phyloP scores from a whole-genome alignment of 257 asterid species.

The Solanum tarijense region DNA sequence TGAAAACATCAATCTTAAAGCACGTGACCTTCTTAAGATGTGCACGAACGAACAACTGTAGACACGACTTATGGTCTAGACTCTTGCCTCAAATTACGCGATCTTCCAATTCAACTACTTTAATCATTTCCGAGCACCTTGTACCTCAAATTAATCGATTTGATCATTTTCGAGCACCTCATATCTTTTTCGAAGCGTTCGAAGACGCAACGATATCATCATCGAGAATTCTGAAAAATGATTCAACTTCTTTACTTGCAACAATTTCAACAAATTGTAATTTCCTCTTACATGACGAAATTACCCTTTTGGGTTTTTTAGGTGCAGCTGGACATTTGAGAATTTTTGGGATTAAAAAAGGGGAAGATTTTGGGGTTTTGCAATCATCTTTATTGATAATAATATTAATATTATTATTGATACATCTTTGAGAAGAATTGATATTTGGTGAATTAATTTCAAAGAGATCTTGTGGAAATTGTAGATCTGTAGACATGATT shows the following conservation, averaged over 20 bases:
- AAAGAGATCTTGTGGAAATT: slow-evolving; percentile 18
- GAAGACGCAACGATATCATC: background rate
- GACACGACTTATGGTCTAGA: background rate
- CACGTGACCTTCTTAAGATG: background rate
- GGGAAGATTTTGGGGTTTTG: slow-evolving; percentile 40
- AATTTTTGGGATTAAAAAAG: slow-evolving; percentile 29
- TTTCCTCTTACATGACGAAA: slow-evolving; percentile 37
- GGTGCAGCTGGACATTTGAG: slow-evolving; percentile 60
- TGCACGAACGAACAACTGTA: background rate
- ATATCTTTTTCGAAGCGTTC: background rate
- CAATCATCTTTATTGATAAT: slow-evolving; percentile 11
- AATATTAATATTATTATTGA: background rate
- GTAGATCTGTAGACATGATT: slow-evolving; percentile 41
- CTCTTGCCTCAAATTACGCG: background rate
- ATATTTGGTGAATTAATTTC: background rate
- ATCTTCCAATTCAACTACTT: background rate
- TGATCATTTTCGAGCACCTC: background rate
- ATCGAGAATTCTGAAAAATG: slow-evolving; percentile 9
- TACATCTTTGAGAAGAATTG: background rate
- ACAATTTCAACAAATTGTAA: slow-evolving; percentile 29
- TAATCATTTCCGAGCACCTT: background rate
- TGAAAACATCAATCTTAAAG: background rate
- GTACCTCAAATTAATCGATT: background rate
- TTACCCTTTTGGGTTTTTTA: slow-evolving; percentile 25
- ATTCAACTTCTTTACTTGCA: slow-evolving; percentile 28